A percentile compares a stretch with the other conserved stretches of the same genome.
phyloP scores from a whole-genome alignment of 345 rosid genomes.

The Luvunga scandens region DNA sequence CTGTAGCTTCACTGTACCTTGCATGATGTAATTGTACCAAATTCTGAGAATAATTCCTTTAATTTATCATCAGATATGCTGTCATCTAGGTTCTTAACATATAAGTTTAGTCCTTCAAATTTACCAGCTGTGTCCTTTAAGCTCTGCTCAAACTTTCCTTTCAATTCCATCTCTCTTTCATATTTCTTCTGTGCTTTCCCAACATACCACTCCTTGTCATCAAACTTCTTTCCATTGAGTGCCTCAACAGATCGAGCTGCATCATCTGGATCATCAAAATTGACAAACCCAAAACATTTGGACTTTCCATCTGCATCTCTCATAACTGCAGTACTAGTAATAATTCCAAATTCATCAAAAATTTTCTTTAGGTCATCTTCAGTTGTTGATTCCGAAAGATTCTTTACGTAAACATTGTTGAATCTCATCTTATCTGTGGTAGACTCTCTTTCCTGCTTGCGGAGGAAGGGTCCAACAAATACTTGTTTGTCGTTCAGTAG shows the following conservation, averaged over 20 bases:
- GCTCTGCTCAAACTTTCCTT: constrained; percentile 40
- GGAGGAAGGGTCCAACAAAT: constrained; percentile 77
- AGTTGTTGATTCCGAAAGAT: constrained; percentile 50
- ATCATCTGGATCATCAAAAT: constrained; percentile 45
- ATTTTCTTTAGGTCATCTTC: constrained; percentile 58
- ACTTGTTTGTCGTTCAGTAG: constrained; percentile 70
- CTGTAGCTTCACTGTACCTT: constrained; percentile 21
- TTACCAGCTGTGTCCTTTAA: constrained; percentile 50
- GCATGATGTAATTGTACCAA: constrained; percentile 40
- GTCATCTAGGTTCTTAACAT: constrained; percentile 48
- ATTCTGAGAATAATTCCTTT: constrained; percentile 39
- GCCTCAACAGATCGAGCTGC: constrained; percentile 50
- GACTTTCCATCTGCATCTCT: constrained; percentile 56
- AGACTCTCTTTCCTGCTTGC: constrained; percentile 74
- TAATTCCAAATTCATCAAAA: constrained; percentile 67
- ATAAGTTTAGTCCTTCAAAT: constrained; percentile 42
- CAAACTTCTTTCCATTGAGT: constrained; percentile 41
- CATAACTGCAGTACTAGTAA: constrained; percentile 72
- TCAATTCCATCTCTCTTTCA: constrained; percentile 47
- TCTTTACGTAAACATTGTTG: constrained; percentile 77
- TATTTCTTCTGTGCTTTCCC: constrained; percentile 51
- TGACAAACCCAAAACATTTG: constrained; percentile 47
- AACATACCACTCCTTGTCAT: constrained; percentile 50
- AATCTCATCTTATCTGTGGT: constrained; percentile 48
- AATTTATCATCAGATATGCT: constrained; percentile 44